Base-by-base conservation (phyloP, 177 flowering plant genomes). In the Vitis hybrid region DNA sequence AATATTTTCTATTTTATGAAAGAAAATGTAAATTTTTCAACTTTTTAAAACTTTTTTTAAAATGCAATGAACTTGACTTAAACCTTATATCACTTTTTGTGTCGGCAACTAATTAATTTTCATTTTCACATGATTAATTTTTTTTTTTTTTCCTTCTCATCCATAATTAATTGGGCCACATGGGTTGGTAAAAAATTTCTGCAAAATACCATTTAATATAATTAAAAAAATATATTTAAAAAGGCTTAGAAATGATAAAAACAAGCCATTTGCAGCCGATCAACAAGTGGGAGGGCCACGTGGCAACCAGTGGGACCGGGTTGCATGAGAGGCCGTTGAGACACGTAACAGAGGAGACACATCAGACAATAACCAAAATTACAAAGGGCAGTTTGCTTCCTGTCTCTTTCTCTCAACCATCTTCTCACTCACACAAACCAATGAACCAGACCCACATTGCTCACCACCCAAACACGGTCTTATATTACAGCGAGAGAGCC, bases 231-330 rank as follows among this genome's bases (percentile, higher is more conserved):
- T 5, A 38, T 38, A 38, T 38, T 38, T 38, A 54, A 54, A 14
- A 14, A 14, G 12, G 28, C 13, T 53, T 3, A 1, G 4, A 53
- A 53, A 2, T 12, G 14, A 4, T 3, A 5, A 14, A 17, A 15
- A 14, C 7, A 55, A 55, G 7, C 6, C 18, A 55, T 55, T 53
- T 52, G 55, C 18, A 55, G 58, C 58, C 58, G n/a, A 55, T 55
- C 7, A 14, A 55, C 18, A 55, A 55, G 58, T 55, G 58, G 58
- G 47, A 38, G 47, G 47, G 47, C 17, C 58, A 55, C 62, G 70
- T 67, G 70, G 70, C 70, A 1, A 11, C 0, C 18, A 15, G 53
- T 67, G 14, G 70, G 70, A 31, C 70, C 62, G 8, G 57, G 70
- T n/a, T 67, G 51, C 70, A 67, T 12, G 51, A 22, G 33, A 55